A percentile compares a stretch with the other conserved stretches of the same genome.
Conservation (phyloP, 192 early-diverging fungal species). For the Coemansia sp. region DNA sequence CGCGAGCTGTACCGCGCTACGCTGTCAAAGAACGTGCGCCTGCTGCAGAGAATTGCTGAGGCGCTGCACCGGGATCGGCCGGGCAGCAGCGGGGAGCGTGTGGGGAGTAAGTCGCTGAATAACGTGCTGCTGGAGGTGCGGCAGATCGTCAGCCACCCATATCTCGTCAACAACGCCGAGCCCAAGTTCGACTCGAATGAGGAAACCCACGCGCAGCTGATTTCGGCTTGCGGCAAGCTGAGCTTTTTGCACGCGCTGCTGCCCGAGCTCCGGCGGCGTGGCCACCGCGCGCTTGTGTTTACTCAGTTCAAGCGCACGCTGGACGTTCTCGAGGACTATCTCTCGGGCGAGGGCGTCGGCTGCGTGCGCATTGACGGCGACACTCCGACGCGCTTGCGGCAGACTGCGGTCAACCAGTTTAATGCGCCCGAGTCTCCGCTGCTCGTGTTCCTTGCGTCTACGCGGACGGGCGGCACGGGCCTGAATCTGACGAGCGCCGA, state of each 20-base stretch:
- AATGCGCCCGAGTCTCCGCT: conserved; percentile 85
- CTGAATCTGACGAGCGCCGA: conserved; percentile 94
- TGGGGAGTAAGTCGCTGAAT: conserved; percentile 58
- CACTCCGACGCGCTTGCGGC: conserved; percentile 72
- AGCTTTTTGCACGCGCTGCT: conserved; percentile 88
- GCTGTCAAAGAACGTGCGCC: conserved; percentile 81
- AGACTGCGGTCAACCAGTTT: conserved; percentile 87
- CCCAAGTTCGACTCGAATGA: conserved; percentile 52
- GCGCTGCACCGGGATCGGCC: conserved; percentile 22
- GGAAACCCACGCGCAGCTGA: conserved; percentile 76
- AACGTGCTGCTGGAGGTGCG: conserved; percentile 97
- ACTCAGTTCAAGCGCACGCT: conserved; percentile 95
- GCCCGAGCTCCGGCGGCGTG: conserved; percentile 78
- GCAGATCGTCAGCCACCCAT: conserved; percentile 94
- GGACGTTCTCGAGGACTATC: conserved; percentile 88
- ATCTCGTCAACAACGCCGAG: conserved; percentile 74
- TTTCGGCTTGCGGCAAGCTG: conserved; percentile 93
- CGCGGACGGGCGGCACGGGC: conserved; percentile 92
- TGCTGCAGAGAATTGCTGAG: conserved; percentile 53
- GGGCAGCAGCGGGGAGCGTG: neutral
- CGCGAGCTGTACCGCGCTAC: conserved; percentile 86
- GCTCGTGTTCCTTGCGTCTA: conserved; percentile 91
- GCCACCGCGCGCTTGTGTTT: conserved; percentile 94
- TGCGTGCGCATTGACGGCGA: conserved; percentile 91
- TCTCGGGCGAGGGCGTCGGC: conserved; percentile 69